phyloP scores from a whole-genome alignment of 2,329 filamentous ascomycete genomes.

The Colletotrichum sp. region DNA sequence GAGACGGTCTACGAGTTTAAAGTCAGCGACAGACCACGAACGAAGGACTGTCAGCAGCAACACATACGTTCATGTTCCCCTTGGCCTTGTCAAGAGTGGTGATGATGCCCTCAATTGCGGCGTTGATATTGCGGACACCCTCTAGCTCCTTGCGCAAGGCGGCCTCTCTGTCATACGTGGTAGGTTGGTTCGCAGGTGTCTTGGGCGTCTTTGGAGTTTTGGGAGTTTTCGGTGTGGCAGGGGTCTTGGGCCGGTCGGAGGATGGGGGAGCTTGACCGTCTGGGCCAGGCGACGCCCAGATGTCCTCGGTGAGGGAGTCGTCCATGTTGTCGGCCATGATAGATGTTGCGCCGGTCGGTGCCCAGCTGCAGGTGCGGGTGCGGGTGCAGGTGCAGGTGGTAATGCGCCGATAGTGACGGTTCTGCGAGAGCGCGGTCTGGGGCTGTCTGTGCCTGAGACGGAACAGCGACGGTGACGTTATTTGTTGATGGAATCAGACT shows the following conservation, averaged over 20 bases:
- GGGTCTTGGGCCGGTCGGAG: conserved; percentile 49
- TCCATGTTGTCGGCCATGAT: conserved; percentile 51
- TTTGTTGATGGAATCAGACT: conserved; percentile 19
- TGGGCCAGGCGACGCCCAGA: conserved; percentile 51
- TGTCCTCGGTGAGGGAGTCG: conserved; percentile 52
- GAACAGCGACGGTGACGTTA: conserved; percentile 19
- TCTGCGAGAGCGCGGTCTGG: not conserved
- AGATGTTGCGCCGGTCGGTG: not conserved
- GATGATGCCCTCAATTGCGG: conserved; percentile 81
- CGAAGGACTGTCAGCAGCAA: not conserved
- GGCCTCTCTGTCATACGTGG: conserved; percentile 72
- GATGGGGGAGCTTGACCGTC: conserved; percentile 29
- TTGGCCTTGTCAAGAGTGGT: conserved; percentile 74
- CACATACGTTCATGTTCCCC: conserved; percentile 75
- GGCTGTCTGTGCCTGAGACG: not conserved
- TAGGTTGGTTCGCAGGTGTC: conserved; percentile 38
- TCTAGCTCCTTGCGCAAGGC: conserved; percentile 80
- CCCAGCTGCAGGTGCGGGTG: not conserved
- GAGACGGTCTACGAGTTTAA: conserved; percentile 71
- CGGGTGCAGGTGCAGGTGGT: not conserved
- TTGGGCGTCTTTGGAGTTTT: conserved; percentile 51
- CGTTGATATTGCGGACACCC: conserved; percentile 84
- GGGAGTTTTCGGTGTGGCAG: conserved; percentile 52
- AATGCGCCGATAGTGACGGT: not conserved
- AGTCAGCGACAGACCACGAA: conserved; percentile 8